Evolutionary conservation across 2,329 filamentous ascomycete genomes (phyloP).

Genomic region (Hymenoscyphus fraxineus): DNA sequence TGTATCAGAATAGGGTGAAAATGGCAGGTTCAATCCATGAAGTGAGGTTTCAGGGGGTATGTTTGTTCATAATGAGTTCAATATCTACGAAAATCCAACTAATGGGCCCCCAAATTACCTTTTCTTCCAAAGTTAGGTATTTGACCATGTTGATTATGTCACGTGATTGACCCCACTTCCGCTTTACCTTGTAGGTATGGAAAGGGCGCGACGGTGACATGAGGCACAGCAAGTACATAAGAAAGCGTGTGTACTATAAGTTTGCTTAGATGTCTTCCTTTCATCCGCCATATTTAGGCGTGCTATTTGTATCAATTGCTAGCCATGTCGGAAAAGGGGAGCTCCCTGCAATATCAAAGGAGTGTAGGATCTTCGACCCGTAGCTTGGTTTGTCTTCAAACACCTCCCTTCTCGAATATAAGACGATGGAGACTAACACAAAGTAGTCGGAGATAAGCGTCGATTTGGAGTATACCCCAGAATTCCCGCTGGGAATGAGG

Average conservation of each 20-base stretch:
- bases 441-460: conserved; percentile 14
- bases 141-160: no score
- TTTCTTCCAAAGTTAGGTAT: neutral
- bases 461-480: conserved; percentile 15
- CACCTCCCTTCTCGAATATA: neutral
- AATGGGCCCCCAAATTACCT: neutral
- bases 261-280: neutral
- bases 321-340: neutral
- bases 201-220: neutral
- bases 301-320: neutral
- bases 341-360: conserved; percentile 6
- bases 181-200: neutral
- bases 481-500: conserved; percentile 8
- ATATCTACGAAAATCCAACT: neutral
- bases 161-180: no score
- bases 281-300: neutral
- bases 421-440: neutral
- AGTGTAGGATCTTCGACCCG: conserved; percentile 2
- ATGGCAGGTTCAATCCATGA: no score
- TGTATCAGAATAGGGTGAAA: neutral
- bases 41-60: no score
- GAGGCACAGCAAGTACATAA: neutral
- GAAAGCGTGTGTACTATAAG: neutral
- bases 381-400: neutral
- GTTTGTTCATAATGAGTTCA: neutral